These are phyloP conservation scores for Myriosclerotinia duriaeana DNA, from an alignment of 2,329 filamentous ascomycete genomes.

Conservation along the genomic window DNA sequence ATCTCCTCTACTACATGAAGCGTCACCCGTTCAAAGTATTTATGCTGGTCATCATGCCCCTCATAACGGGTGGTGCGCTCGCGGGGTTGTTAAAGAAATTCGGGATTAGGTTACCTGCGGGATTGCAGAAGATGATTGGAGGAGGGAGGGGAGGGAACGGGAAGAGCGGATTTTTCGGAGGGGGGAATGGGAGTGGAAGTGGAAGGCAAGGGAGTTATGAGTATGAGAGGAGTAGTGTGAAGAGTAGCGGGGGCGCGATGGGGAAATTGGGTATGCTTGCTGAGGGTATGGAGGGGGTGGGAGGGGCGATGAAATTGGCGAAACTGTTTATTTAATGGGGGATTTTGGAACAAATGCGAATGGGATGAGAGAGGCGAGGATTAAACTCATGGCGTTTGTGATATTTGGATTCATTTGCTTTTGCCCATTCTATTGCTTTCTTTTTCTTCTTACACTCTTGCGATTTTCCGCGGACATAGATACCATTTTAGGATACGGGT, in stretches of 20 bases:
- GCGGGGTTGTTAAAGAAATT: constrained; percentile 75
- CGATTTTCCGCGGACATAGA: background rate
- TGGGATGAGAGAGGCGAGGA: background rate
- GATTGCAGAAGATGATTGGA: constrained; percentile 59
- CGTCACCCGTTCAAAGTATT: constrained; percentile 85
- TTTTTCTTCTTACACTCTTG: background rate
- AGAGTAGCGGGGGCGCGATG: constrained; percentile 29
- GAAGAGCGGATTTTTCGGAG: constrained; percentile 43
- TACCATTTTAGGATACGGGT: background rate
- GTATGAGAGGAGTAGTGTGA: constrained; percentile 31
- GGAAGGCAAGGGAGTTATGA: constrained; percentile 16
- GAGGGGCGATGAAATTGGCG: constrained; percentile 38
- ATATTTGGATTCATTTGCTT: background rate
- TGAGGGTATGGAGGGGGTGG: constrained; percentile 35
- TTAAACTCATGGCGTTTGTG: constrained; percentile 2
- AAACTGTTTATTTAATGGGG: constrained; percentile 41
- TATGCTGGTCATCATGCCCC: constrained; percentile 80
- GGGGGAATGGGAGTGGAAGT: constrained; percentile 12
- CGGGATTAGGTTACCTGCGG: constrained; percentile 71
- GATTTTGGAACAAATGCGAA: background rate
- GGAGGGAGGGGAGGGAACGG: constrained; percentile 24
- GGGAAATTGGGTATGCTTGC: constrained; percentile 30
- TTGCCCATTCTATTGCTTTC: background rate
- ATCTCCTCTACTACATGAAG: constrained; percentile 79
- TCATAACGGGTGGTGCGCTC: constrained; percentile 80